Percentiles rank a stretch among this genome's conserved stretches.
Evolutionary conservation across 2,329 filamentous ascomycete genomes (phyloP).

Genomic region (Cladosporium sp.): DNA sequence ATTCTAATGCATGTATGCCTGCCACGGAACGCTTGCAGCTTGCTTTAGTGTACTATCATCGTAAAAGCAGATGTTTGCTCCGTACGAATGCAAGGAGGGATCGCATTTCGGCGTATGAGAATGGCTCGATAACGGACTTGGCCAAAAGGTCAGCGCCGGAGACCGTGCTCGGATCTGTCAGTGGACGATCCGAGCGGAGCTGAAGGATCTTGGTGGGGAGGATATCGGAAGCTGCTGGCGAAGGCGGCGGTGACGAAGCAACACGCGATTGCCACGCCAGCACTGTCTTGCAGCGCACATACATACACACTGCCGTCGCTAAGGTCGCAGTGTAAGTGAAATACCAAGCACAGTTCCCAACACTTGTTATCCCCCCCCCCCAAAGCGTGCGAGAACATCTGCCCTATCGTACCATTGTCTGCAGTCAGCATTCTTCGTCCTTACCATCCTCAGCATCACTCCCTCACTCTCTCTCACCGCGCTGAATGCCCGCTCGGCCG

Average conservation of each 20-base stretch:
- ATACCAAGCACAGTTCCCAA: neutral
- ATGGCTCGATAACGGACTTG: slow-evolving; percentile 4
- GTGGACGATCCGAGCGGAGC: slow-evolving; percentile 1
- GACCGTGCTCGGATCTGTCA: neutral
- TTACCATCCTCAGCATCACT: neutral
- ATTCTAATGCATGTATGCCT: neutral
- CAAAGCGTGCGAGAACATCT: neutral
- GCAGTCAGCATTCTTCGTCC: neutral
- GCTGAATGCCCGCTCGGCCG: slow-evolving; percentile 8
- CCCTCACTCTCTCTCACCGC: neutral
- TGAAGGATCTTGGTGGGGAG: slow-evolving; percentile 11
- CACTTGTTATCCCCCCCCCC: neutral
- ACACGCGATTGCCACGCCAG: slow-evolving; percentile 17
- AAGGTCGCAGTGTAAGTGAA: neutral
- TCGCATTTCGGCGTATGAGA: neutral
- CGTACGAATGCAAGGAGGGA: neutral
- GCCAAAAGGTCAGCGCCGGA: neutral
- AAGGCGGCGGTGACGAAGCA: slow-evolving; percentile 14
- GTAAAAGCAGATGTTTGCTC: neutral
- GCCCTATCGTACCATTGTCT: neutral
- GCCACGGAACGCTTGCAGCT: neutral
- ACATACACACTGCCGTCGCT: too few species aligned
- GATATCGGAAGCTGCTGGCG: slow-evolving; percentile 4
- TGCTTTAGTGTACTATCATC: neutral
- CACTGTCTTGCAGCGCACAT: slow-evolving; percentile 1